A percentile compares a stretch with the other conserved stretches of the same genome.
phyloP scores from a whole-genome alignment of 768 basidiomycete genomes.

The Sarcodon sp. region DNA sequence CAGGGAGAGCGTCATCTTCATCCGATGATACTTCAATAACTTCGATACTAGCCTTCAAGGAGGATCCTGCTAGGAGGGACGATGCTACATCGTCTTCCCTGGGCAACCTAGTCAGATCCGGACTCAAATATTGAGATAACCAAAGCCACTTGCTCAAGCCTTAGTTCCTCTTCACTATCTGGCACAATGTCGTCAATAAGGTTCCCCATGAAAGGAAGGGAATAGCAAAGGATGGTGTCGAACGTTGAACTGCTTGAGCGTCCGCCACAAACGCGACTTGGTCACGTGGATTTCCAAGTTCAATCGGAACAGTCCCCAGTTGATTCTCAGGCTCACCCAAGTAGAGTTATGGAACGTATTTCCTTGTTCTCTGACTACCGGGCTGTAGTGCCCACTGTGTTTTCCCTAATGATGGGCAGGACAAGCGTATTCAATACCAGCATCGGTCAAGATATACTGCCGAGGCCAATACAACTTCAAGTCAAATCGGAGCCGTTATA shows the following conservation, averaged over 20 bases:
- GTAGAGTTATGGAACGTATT: no score
- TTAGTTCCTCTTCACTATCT: constrained; percentile 37
- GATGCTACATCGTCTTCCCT: not conserved
- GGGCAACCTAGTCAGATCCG: not conserved
- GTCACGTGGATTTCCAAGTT: no score
- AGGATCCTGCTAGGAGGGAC: not conserved
- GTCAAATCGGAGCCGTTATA: no score
- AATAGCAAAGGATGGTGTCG: not conserved
- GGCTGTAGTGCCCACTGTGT: no score
- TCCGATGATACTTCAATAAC: constrained; percentile 31
- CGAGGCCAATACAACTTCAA: no score
- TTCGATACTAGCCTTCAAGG: constrained; percentile 10
- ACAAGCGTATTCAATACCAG: no score
- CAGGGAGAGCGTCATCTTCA: constrained; percentile 7
- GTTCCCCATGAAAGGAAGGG: not conserved
- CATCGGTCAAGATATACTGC: no score
- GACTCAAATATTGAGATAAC: not conserved
- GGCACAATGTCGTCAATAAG: constrained; percentile 21
- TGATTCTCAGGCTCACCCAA: no score
- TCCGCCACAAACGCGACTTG: no score
- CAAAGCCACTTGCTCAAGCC: constrained; percentile 12
- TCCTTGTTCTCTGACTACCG: no score
- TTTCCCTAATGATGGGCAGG: no score
- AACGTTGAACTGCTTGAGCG: not conserved
- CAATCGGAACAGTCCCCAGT: no score